A percentile compares a stretch with the other conserved stretches of the same genome.
Evolutionary conservation across 116 monocot genomes (phyloP).

Genomic region (Posidonia oceanica): DNA sequence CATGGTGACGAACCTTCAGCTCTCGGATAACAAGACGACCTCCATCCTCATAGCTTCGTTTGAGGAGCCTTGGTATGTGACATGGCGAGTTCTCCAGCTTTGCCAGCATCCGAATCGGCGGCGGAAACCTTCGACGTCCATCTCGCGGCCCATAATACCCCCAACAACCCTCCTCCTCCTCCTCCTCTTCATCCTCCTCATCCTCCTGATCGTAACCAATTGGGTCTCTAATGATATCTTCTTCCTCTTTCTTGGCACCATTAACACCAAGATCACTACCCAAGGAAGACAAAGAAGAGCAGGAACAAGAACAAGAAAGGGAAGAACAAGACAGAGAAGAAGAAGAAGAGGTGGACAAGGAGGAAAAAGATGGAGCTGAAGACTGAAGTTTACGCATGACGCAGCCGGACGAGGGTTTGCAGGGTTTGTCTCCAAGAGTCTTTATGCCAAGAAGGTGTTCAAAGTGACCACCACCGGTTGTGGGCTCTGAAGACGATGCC

Average conservation of each 20-base stretch:
- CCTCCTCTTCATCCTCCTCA: slow-evolving; percentile 3
- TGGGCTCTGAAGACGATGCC: too few species aligned
- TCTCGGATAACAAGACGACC: slow-evolving; percentile 22
- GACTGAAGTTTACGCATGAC: slow-evolving; percentile 2
- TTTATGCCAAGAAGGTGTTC: background rate
- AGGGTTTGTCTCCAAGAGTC: background rate
- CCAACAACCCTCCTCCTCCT: slow-evolving; percentile 13
- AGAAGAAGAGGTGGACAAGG: background rate
- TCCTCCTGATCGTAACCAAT: too few species aligned
- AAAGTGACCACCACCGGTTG: background rate
- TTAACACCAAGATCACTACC: background rate
- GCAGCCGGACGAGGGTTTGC: background rate
- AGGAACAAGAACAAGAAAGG: background rate
- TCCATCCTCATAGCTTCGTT: slow-evolving; percentile 17
- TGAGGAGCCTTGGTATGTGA: slow-evolving; percentile 12
- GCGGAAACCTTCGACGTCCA: slow-evolving; percentile 14
- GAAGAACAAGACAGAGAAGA: background rate
- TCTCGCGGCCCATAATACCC: slow-evolving; percentile 12
- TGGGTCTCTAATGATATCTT: too few species aligned
- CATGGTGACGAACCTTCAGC: slow-evolving; percentile 12
- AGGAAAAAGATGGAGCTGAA: background rate
- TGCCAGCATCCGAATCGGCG: slow-evolving; percentile 17
- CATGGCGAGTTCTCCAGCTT: slow-evolving; percentile 6
- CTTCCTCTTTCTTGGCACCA: too few species aligned
- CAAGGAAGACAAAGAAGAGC: background rate